Conservation (phyloP, 495 filamentous ascomycete genomes). For the Penicillium samsonianum region DNA sequence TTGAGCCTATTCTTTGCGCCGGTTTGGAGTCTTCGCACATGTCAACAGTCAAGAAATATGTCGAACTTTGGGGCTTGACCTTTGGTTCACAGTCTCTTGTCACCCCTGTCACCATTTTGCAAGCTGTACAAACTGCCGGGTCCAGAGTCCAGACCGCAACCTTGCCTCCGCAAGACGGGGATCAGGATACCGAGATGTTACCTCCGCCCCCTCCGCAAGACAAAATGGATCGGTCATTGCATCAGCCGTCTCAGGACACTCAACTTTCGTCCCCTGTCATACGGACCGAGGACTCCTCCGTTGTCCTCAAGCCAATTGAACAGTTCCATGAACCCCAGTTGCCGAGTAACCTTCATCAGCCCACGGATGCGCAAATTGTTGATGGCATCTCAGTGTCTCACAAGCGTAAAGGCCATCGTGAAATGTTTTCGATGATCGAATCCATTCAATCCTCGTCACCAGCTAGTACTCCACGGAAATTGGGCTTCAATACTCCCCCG, state of each 20-base stretch:
- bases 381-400: conserved; percentile 4
- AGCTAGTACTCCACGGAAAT: conserved; percentile 31
- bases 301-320: conserved; percentile 7
- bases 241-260: neutral
- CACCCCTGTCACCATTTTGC: conserved; percentile 50
- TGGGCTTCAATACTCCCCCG: conserved; percentile 41
- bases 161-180: neutral
- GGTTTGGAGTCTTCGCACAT: conserved; percentile 58
- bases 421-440: conserved; percentile 70
- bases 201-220: neutral
- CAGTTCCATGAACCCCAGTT: conserved; percentile 18
- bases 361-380: conserved; percentile 3
- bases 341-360: conserved; percentile 9
- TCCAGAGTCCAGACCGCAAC: conserved; percentile 1
- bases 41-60: conserved; percentile 51
- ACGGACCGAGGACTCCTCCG: conserved; percentile 5
- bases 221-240: neutral
- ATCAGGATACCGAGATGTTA: neutral
- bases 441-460: conserved; percentile 64
- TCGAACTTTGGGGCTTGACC: conserved; percentile 60
- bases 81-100: conserved; percentile 50
- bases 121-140: conserved; percentile 48
- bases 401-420: conserved; percentile 57
- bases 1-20: conserved; percentile 56
- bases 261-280: conserved; percentile 33